Evolutionary conservation across 257 asterid species (phyloP), one percentile per base, ranked within the genome.

Genomic region (Solanum medicagineum): DNA sequence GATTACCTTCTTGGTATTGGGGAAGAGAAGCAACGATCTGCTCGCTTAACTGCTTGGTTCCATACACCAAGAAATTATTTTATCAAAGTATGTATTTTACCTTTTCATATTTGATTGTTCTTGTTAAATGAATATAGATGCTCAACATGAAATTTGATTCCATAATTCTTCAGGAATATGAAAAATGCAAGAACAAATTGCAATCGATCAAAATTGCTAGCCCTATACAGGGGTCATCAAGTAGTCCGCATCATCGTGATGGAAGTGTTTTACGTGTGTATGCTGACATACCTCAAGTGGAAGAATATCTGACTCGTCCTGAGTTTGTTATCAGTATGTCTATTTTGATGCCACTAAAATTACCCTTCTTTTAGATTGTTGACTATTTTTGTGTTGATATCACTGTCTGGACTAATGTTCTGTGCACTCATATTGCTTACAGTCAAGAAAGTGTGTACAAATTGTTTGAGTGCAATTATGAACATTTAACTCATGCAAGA

Each of bases 31-130:
- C 99, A 96, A 85, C 97, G 99, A 45, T 95, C 98, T 86, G 94
- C 98, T 87, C 92, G 99, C 90, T 97, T 95, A 83, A 95, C 98
- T 90, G 98, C 99, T 70, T 95, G 99, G 99, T 96, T 96, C 91
- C 96, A 92, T 82, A 96, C 99, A 88, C 98, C 98, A 75, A 91
- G 81, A 85, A 90, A 92, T 89, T 96, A 95, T 89, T 96, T 95
- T 89, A 86, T 95, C 59, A 88, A 89, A 87, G 99, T 95, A 93
- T 66, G 92, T 81, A 47, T 86, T 77, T 32, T 54, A 84, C 83
- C 71, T 84, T 86, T 54, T 14, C 26, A 32, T 54, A 13, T 49
- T 66, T 60, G 8, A 42, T 53, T 53, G 49, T 79, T 79, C 63
- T 79, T 79, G 47, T 26, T 17, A 53, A 17, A 47, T 54, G 49